These are phyloP conservation scores for Rosa multiflora DNA, from an alignment of 306 rosid genomes.

Conservation along the genomic window DNA sequence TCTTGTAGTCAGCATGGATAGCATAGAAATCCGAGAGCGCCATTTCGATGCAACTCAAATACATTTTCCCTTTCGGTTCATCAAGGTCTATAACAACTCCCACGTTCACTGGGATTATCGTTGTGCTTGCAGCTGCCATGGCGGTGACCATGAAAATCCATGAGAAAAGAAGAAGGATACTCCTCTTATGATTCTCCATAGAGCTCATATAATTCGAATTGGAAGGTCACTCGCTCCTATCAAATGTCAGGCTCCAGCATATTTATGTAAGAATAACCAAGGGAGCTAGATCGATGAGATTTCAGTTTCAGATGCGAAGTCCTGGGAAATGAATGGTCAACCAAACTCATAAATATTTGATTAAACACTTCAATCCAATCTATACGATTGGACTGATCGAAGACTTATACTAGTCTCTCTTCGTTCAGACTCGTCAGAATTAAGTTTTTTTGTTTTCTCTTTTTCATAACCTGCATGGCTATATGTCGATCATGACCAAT, in stretches of 20 bases:
- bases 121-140: neutral
- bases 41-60: conserved; percentile 20
- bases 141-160: neutral
- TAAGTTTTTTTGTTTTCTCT: too few relatives aligned
- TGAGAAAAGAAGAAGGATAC: neutral
- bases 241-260: neutral
- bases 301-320: too few relatives aligned
- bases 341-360: too few relatives aligned
- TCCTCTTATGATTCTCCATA: neutral
- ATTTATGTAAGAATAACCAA: neutral
- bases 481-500: too few relatives aligned
- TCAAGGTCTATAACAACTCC: conserved; percentile 16
- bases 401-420: too few relatives aligned
- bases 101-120: neutral
- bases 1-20: neutral
- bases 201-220: neutral
- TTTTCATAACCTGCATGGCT: too few relatives aligned
- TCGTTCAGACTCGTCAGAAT: too few relatives aligned
- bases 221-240: neutral
- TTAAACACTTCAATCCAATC: too few relatives aligned
- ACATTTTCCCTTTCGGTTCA: conserved; percentile 7
- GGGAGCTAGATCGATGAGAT: too few relatives aligned
- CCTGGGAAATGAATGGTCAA: too few relatives aligned
- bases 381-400: too few relatives aligned
- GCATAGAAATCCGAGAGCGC: conserved; percentile 25